These are phyloP conservation scores for Globisporangium irregulare DNA, from an alignment of 352 stramenopile species.

Conservation along the genomic window DNA sequence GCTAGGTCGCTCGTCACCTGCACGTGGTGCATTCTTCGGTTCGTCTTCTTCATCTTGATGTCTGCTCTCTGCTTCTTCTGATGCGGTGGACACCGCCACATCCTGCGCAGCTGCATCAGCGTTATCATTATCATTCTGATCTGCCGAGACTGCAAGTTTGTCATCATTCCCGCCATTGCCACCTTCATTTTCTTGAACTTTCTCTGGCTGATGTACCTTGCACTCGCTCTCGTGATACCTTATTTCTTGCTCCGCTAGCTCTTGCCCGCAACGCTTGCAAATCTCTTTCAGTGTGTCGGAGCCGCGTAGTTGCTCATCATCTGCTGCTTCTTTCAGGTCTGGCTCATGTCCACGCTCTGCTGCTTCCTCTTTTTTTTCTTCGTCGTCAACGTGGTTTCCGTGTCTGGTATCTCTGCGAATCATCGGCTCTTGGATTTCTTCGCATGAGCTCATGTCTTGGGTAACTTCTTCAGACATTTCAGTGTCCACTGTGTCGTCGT, in stretches of 20 bases:
- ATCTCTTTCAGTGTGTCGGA: neutral
- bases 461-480: neutral
- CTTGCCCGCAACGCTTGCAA: neutral
- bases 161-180: neutral
- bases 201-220: neutral
- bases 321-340: neutral
- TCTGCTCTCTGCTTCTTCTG: neutral
- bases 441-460: neutral
- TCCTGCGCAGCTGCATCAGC: neutral
- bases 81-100: too few relatives aligned
- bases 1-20: neutral
- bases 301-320: neutral
- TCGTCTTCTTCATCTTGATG: neutral
- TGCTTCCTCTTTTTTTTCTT: neutral
- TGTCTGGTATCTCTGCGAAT: neutral
- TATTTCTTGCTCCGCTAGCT: conserved; percentile 1
- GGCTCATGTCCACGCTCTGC: neutral
- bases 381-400: neutral
- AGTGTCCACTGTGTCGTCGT: neutral
- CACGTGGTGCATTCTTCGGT: neutral
- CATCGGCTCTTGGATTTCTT: neutral
- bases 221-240: conserved; percentile 2
- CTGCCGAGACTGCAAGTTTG: neutral
- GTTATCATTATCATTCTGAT: neutral
- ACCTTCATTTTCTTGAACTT: neutral